Conservation (phyloP, 2,329 filamentous ascomycete species). For the Xylariomycetidae sp. region DNA sequence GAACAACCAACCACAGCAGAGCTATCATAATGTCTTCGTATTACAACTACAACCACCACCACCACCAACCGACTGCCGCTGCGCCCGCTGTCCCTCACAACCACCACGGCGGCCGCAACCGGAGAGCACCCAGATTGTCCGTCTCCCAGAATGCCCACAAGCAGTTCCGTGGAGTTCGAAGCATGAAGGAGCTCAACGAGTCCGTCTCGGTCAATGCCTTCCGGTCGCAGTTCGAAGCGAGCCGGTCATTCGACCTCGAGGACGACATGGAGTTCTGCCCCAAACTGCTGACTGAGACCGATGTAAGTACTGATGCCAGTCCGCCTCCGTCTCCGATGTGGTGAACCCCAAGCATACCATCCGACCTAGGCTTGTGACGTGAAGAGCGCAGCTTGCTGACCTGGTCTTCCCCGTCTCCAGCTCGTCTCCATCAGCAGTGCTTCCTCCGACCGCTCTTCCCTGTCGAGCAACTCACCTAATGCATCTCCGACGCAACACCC, state of each 20-base stretch:
- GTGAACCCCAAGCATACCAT: constrained; percentile 1
- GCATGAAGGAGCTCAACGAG: constrained; percentile 81
- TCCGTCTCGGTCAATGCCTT: constrained; percentile 70
- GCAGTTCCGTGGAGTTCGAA: constrained; percentile 78
- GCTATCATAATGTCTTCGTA: constrained; percentile 53
- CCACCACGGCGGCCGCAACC: constrained; percentile 79
- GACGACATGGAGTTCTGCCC: constrained; percentile 97
- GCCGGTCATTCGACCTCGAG: constrained; percentile 89
- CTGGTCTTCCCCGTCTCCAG: constrained; percentile 42
- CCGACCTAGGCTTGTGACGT: constrained; percentile 1
- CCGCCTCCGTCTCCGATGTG: constrained; percentile 3
- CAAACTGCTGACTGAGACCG: constrained; percentile 82
- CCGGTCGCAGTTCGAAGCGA: constrained; percentile 82
- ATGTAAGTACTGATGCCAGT: constrained; percentile 60
- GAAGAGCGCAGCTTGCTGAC: constrained; percentile 1
- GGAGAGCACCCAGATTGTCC: constrained; percentile 74
- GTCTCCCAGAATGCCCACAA: constrained; percentile 78
- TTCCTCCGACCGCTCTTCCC: constrained; percentile 84
- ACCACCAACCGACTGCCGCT: constrained; percentile 45
- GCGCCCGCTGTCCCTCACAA: constrained; percentile 58
- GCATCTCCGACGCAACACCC: constrained; percentile 87
- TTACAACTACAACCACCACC: constrained; percentile 54
- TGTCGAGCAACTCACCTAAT: constrained; percentile 90
- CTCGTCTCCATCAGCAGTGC: constrained; percentile 86
- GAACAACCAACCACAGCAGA: constrained; percentile 12